These are phyloP conservation scores for Heliosperma pusillum DNA, from an alignment of 148 eudicot species.

Conservation along the genomic window DNA sequence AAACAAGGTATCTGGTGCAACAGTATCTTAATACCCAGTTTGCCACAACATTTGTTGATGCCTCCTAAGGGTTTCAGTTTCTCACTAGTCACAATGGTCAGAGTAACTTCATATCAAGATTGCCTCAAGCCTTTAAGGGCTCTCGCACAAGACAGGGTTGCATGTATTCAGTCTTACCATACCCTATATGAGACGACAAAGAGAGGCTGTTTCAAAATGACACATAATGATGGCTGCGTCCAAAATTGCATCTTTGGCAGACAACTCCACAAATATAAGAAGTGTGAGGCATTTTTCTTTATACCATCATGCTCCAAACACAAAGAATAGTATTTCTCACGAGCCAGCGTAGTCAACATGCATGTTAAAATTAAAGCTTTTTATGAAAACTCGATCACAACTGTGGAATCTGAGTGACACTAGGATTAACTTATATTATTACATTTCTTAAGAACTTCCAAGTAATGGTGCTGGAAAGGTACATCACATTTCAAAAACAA, in stretches of 20 bases:
- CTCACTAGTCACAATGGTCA: neutral
- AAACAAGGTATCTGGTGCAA: neutral
- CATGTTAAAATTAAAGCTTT: neutral
- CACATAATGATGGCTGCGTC: neutral
- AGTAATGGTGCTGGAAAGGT: neutral
- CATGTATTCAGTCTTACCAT: neutral
- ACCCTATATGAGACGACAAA: neutral
- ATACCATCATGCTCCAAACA: neutral
- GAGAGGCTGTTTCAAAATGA: neutral
- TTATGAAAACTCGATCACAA: neutral
- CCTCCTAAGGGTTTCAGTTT: neutral
- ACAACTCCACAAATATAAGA: neutral
- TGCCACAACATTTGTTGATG: neutral
- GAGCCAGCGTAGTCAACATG: neutral
- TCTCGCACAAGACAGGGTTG: neutral
- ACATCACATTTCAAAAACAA: constrained; percentile 6
- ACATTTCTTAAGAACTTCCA: neutral
- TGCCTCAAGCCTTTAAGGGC: neutral
- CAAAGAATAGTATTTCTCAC: neutral
- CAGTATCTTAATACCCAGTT: neutral
- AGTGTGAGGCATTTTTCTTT: neutral
- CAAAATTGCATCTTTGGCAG: neutral
- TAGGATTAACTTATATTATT: neutral
- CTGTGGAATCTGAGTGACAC: neutral
- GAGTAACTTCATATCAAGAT: neutral